Evolutionary conservation across 2,329 filamentous ascomycete species (phyloP).

Genomic region (Apiospora hydei): DNA sequence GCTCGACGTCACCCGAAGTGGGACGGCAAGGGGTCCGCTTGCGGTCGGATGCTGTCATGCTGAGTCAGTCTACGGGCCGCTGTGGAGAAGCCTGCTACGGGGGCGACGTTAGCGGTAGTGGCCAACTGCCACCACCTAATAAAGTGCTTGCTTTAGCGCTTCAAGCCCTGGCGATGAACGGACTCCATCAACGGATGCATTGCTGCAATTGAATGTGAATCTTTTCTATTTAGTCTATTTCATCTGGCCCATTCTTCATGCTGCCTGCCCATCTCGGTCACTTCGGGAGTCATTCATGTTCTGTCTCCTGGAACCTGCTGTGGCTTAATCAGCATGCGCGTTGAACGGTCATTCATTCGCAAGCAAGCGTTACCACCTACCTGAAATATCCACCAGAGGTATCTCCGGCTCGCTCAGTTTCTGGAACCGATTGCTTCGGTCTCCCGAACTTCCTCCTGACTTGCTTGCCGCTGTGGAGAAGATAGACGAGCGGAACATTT

Average conservation of each 20-base stretch:
- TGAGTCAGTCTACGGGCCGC: constrained; percentile 15
- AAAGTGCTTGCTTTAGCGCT: not conserved
- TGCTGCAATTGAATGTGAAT: not conserved
- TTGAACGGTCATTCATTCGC: too few relatives aligned
- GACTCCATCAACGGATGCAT: too few relatives aligned
- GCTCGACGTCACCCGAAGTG: constrained; percentile 19
- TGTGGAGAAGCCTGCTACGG: not conserved
- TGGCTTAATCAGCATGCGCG: not conserved
- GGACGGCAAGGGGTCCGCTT: not conserved
- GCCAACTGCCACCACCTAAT: not conserved
- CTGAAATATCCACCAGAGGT: constrained; percentile 22
- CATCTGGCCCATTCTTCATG: not conserved
- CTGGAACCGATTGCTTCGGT: constrained; percentile 24
- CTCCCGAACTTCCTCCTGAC: constrained; percentile 13
- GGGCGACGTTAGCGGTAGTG: not conserved
- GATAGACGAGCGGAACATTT: constrained; percentile 26
- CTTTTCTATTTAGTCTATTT: not conserved
- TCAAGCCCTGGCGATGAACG: not conserved
- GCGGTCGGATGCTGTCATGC: constrained; percentile 12
- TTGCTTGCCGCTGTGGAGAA: constrained; percentile 22
- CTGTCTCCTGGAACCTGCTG: not conserved
- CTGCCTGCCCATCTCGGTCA: not conserved
- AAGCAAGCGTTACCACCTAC: constrained; percentile 2
- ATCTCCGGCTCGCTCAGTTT: constrained; percentile 25
- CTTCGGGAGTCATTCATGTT: not conserved